Evolutionary conservation across 2,329 filamentous ascomycete genomes (phyloP).

Genomic region (Clarireedia paspali): DNA sequence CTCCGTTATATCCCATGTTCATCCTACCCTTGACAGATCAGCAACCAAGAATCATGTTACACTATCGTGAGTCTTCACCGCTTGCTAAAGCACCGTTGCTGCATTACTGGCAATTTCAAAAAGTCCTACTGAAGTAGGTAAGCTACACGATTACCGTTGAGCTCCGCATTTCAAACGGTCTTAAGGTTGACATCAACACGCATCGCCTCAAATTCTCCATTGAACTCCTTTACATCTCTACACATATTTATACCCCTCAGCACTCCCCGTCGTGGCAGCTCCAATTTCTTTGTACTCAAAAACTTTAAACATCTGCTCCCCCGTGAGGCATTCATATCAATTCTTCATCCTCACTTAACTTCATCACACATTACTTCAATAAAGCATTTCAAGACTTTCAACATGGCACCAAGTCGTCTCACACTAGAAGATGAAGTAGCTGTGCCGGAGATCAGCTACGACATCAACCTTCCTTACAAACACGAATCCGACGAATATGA

Average conservation of each 20-base stretch:
- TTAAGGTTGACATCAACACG: not conserved
- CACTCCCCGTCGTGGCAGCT: not conserved
- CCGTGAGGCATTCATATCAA: conserved; percentile 7
- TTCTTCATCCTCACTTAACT: not conserved
- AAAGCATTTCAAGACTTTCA: not conserved
- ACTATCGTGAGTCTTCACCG: conserved; percentile 6
- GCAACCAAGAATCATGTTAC: conserved; percentile 6
- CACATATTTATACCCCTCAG: not conserved
- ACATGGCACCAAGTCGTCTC: conserved; percentile 20
- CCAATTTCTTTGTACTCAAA: not conserved
- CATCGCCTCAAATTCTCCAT: not conserved
- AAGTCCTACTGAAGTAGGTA: conserved; percentile 1
- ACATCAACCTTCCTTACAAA: conserved; percentile 42
- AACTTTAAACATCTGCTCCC: not conserved
- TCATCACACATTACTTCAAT: not conserved
- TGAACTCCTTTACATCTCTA: not conserved
- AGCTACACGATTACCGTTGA: conserved; percentile 5
- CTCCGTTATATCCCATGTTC: conserved; percentile 1
- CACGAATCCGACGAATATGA: conserved; percentile 31
- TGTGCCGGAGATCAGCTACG: conserved; percentile 29
- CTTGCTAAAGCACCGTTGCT: conserved; percentile 5
- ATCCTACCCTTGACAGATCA: conserved; percentile 4
- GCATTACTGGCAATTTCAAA: conserved; percentile 3
- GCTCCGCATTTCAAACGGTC: conserved; percentile 7
- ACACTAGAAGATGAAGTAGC: conserved; percentile 12